phyloP scores from a whole-genome alignment of 495 filamentous ascomycete species.

The Eremomyces bilateralis region DNA sequence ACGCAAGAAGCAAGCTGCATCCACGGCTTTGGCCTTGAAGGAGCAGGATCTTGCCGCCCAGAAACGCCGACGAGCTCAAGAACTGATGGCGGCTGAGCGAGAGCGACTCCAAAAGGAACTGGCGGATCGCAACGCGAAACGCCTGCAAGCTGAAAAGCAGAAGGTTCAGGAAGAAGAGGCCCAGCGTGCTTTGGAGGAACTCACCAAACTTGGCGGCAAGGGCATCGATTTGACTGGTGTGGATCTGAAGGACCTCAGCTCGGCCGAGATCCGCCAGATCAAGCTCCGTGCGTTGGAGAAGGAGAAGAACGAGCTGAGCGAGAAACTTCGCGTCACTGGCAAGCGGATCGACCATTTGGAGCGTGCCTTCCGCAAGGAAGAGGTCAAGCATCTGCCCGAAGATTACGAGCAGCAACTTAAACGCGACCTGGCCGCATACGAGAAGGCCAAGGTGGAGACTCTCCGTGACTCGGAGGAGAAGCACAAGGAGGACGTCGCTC shows the following conservation, averaged over 20 bases:
- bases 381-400: conserved; percentile 69
- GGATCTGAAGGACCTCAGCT: conserved; percentile 70
- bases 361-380: conserved; percentile 86
- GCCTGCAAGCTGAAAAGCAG: conserved; percentile 80
- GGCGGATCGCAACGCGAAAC: conserved; percentile 69
- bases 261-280: conserved; percentile 70
- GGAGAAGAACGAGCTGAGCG: conserved; percentile 84
- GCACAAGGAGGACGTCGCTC: conserved; percentile 71
- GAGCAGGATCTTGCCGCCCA: conserved; percentile 81
- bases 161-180: background rate
- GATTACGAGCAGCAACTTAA: conserved; percentile 76
- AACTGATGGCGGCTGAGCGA: conserved; percentile 69
- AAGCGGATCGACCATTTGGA: conserved; percentile 97
- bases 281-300: conserved; percentile 90
- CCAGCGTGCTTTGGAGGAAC: conserved; percentile 41
- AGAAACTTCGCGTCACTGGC: conserved; percentile 72
- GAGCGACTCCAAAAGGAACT: conserved; percentile 77
- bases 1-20: conserved; percentile 87
- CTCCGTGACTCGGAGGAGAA: conserved; percentile 62
- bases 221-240: conserved; percentile 57
- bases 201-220: conserved; percentile 59
- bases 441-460: conserved; percentile 50
- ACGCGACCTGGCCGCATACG: conserved; percentile 58
- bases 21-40: conserved; percentile 58
- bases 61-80: conserved; percentile 64